Conservation (phyloP, 2,329 filamentous ascomycete genomes). For the Cordyceps tenuipes region DNA sequence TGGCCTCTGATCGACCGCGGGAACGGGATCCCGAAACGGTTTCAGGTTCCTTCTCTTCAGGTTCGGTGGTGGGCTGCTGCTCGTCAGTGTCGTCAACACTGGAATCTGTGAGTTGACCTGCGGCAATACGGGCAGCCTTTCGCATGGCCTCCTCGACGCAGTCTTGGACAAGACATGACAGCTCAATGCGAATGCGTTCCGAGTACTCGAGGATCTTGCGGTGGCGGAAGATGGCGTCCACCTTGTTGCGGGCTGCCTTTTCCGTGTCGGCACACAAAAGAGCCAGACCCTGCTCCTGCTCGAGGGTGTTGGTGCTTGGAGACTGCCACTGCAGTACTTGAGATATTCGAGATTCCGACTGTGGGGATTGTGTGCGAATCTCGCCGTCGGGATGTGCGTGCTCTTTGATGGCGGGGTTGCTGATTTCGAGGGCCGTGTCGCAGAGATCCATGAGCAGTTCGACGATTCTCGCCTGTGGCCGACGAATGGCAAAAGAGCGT, state of each 20-base stretch:
- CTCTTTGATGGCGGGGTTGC: slow-evolving; percentile 87
- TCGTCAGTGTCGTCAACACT: slow-evolving; percentile 44
- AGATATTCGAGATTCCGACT: slow-evolving; percentile 88
- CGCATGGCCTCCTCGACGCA: slow-evolving; percentile 88
- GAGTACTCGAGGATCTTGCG: slow-evolving; percentile 91
- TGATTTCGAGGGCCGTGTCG: slow-evolving; percentile 92
- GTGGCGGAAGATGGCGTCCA: slow-evolving; percentile 87
- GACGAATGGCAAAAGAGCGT: slow-evolving; percentile 82
- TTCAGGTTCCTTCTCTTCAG: slow-evolving; percentile 16
- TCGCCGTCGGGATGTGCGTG: slow-evolving; percentile 55
- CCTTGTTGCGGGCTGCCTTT: slow-evolving; percentile 73
- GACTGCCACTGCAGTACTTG: slow-evolving; percentile 97
- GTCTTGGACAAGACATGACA: slow-evolving; percentile 85
- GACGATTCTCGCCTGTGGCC: slow-evolving; percentile 86
- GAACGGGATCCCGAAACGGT: slow-evolving; percentile 1
- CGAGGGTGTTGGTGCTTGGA: slow-evolving; percentile 79
- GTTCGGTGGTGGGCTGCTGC: slow-evolving; percentile 13
- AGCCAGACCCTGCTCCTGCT: slow-evolving; percentile 86
- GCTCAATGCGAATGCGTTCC: slow-evolving; percentile 89
- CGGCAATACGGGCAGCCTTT: slow-evolving; percentile 81
- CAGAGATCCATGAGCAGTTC: slow-evolving; percentile 92
- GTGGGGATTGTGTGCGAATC: slow-evolving; percentile 85
- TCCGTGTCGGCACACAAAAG: slow-evolving; percentile 87
- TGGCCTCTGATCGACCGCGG: slow-evolving; percentile 32
- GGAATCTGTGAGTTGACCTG: slow-evolving; percentile 77